phyloP scores from a whole-genome alignment of 2,329 filamentous ascomycete species.

The Aspergillus hortae region DNA sequence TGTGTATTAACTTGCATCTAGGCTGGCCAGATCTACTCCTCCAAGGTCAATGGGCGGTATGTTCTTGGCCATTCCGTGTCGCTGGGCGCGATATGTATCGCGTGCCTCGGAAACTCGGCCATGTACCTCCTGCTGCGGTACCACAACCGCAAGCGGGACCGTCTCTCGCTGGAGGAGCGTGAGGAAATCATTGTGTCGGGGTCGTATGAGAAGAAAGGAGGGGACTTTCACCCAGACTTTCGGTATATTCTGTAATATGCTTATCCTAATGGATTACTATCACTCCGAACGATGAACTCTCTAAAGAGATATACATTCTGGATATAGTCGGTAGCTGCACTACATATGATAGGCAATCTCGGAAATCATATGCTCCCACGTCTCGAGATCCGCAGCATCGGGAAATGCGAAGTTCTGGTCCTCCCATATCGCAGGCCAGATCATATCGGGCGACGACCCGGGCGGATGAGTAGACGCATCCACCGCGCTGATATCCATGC shows the following conservation, averaged over 20 bases:
- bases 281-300: too few species aligned
- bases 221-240: neutral
- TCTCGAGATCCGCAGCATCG: too few species aligned
- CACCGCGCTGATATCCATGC: too few species aligned
- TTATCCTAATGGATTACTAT: too few species aligned
- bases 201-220: neutral
- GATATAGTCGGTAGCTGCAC: too few species aligned
- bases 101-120: neutral
- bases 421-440: too few species aligned
- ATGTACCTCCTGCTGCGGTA: neutral
- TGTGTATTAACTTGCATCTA: neutral
- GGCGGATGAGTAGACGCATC: too few species aligned
- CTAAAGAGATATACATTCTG: too few species aligned
- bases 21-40: neutral
- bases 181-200: neutral
- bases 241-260: neutral
- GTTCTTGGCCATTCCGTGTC: neutral
- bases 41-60: neutral
- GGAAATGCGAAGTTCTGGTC: too few species aligned
- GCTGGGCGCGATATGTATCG: neutral
- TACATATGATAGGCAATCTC: too few species aligned
- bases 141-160: neutral
- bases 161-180: neutral
- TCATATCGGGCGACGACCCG: too few species aligned
- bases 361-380: too few species aligned